These are phyloP conservation scores for Prunus davidiana DNA, from an alignment of 306 rosid species.

Conservation along the genomic window DNA sequence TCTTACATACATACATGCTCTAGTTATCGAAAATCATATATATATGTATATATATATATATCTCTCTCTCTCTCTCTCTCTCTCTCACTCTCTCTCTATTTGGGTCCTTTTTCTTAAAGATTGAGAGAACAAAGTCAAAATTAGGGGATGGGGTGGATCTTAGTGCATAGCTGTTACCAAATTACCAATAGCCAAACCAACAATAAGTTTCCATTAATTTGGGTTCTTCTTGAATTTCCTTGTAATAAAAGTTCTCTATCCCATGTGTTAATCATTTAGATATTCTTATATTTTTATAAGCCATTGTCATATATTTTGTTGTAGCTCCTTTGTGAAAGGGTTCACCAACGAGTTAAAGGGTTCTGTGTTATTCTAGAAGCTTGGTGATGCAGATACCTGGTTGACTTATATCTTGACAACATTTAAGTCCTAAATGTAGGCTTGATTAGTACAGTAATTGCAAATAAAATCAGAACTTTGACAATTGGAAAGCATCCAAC, in stretches of 20 bases:
- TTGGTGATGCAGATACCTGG: neutral
- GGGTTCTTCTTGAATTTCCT: neutral
- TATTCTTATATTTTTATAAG: neutral
- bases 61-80: neutral
- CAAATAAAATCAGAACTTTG: neutral
- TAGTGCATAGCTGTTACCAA: neutral
- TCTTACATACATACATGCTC: neutral
- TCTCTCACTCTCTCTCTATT: neutral
- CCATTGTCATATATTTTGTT: slow-evolving; percentile 1
- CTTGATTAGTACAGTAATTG: neutral
- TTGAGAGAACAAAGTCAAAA: neutral
- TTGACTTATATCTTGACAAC: neutral
- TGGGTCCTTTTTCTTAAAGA: neutral
- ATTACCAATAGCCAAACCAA: neutral
- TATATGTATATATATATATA: no score
- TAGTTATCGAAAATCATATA: neutral
- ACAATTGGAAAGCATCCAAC: neutral
- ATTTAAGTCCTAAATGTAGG: neutral
- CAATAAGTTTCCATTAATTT: neutral
- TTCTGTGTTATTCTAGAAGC: neutral
- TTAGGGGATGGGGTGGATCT: neutral
- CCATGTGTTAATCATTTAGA: neutral
- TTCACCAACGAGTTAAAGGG: neutral
- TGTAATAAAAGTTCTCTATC: no score
- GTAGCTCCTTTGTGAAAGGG: neutral